phyloP scores from a whole-genome alignment of 2,329 filamentous ascomycete species.

The Magnaporthales sp. region DNA sequence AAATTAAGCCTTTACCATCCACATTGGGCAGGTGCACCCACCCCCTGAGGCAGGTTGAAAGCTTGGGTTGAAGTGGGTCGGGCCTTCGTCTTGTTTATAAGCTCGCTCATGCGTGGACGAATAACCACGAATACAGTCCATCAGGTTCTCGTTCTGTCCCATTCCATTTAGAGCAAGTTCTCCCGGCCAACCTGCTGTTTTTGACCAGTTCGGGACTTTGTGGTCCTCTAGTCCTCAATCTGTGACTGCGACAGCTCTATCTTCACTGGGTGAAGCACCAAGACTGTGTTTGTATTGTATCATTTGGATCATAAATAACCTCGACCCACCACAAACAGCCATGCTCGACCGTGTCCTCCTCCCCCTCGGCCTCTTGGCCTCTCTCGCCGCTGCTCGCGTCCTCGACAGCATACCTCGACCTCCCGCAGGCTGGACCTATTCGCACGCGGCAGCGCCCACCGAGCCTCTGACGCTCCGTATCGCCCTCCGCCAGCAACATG shows the following conservation, averaged over 20 bases:
- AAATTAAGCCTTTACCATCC: not conserved
- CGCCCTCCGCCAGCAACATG: slow-evolving; percentile 37
- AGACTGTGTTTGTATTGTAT: no score
- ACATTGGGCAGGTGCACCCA: not conserved
- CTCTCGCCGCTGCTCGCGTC: slow-evolving; percentile 21
- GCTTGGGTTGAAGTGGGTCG: not conserved
- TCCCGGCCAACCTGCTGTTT: not conserved
- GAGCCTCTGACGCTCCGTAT: slow-evolving; percentile 38
- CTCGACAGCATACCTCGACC: slow-evolving; percentile 26
- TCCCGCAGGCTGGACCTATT: slow-evolving; percentile 28
- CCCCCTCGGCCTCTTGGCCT: slow-evolving; percentile 6
- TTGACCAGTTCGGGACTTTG: not conserved
- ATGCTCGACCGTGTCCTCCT: not conserved
- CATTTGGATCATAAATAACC: not conserved
- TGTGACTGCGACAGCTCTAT: not conserved
- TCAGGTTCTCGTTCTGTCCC: not conserved
- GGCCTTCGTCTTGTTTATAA: not conserved
- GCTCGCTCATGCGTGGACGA: not conserved
- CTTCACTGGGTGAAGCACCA: no score
- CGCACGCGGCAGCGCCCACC: slow-evolving; percentile 21
- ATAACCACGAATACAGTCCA: not conserved
- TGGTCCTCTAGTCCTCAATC: not conserved
- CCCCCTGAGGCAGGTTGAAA: not conserved
- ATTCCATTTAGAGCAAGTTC: not conserved
- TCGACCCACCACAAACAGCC: not conserved